These are phyloP conservation scores for Mycena crocata DNA, from an alignment of 768 basidiomycete species.

Conservation along the genomic window DNA sequence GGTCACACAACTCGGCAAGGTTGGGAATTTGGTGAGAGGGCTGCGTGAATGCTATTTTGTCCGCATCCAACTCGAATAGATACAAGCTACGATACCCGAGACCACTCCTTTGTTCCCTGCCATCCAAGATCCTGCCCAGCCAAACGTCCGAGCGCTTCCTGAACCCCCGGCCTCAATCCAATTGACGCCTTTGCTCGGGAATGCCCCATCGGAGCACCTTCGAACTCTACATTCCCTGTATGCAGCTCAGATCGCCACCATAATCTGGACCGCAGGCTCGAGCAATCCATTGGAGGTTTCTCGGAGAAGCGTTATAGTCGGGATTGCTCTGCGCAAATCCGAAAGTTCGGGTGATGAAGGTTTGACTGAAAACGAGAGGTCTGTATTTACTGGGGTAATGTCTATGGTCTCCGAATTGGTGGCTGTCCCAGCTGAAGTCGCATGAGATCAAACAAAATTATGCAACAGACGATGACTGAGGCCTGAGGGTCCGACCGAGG, in stretches of 20 bases:
- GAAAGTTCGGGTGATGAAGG: slow-evolving; percentile 41
- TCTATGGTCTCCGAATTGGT: slow-evolving; percentile 54
- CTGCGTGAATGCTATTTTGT: slow-evolving; percentile 9
- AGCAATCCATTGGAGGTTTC: slow-evolving; percentile 52
- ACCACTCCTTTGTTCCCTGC: slow-evolving; percentile 64
- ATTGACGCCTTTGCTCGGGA: slow-evolving; percentile 83
- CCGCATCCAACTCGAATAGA: slow-evolving; percentile 54
- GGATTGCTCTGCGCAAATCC: slow-evolving; percentile 70
- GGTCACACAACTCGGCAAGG: slow-evolving; percentile 91
- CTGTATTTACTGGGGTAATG: slow-evolving; percentile 64
- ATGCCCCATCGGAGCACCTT: slow-evolving; percentile 73
- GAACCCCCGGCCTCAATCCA: slow-evolving; percentile 78
- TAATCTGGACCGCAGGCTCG: slow-evolving; percentile 76
- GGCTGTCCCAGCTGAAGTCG: neutral
- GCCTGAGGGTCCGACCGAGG: no score
- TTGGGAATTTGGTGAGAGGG: slow-evolving; percentile 82
- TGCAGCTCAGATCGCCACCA: slow-evolving; percentile 86
- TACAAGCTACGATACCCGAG: slow-evolving; percentile 82
- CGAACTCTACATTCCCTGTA: slow-evolving; percentile 84
- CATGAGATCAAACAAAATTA: no score
- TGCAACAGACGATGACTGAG: no score
- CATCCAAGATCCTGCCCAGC: slow-evolving; percentile 47
- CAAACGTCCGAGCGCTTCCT: slow-evolving; percentile 57
- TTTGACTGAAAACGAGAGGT: slow-evolving; percentile 54
- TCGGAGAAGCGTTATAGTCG: slow-evolving; percentile 76